These are phyloP conservation scores for Cercis canadensis DNA, from an alignment of 306 rosid species.

Conservation along the genomic window DNA sequence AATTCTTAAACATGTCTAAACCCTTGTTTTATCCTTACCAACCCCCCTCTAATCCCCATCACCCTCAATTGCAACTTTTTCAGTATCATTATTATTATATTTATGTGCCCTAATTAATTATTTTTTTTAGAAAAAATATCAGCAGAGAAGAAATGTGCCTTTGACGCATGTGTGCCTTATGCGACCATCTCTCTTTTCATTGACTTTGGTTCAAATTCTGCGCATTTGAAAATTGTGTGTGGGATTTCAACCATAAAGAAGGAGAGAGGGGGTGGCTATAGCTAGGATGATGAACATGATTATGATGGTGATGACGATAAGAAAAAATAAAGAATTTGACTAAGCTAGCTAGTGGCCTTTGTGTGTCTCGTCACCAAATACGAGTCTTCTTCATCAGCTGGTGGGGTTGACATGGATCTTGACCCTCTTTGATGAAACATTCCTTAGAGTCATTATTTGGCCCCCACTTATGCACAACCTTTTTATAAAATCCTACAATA, in stretches of 20 bases:
- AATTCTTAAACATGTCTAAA: slow-evolving; percentile 38
- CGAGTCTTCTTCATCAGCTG: slow-evolving; percentile 40
- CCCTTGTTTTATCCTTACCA: slow-evolving; percentile 45
- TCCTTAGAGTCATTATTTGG: slow-evolving; percentile 58
- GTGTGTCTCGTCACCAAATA: slow-evolving; percentile 57
- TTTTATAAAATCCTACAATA: slow-evolving; percentile 56
- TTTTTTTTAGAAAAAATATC: too few species aligned
- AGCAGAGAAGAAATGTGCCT: slow-evolving; percentile 6
- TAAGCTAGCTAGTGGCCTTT: slow-evolving; percentile 47
- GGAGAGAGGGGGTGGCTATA: slow-evolving; percentile 26
- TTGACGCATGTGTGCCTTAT: slow-evolving; percentile 42
- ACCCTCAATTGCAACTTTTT: slow-evolving; percentile 19
- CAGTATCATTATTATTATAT: background rate
- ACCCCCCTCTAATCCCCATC: slow-evolving; percentile 33
- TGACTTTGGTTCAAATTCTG: slow-evolving; percentile 52
- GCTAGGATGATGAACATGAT: slow-evolving; percentile 57
- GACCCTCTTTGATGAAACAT: slow-evolving; percentile 90
- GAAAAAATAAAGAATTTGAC: slow-evolving; percentile 56
- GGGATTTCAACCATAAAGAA: slow-evolving; percentile 55
- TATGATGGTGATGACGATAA: slow-evolving; percentile 42
- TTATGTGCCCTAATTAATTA: background rate
- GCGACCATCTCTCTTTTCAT: slow-evolving; percentile 72
- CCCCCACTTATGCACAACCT: slow-evolving; percentile 50
- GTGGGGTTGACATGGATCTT: slow-evolving; percentile 93
- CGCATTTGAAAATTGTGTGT: slow-evolving; percentile 46